A percentile compares a stretch with the other conserved stretches of the same genome.
Evolutionary conservation across 805 yeast species (phyloP).

Genomic region (Sugiyamaella americana): DNA sequence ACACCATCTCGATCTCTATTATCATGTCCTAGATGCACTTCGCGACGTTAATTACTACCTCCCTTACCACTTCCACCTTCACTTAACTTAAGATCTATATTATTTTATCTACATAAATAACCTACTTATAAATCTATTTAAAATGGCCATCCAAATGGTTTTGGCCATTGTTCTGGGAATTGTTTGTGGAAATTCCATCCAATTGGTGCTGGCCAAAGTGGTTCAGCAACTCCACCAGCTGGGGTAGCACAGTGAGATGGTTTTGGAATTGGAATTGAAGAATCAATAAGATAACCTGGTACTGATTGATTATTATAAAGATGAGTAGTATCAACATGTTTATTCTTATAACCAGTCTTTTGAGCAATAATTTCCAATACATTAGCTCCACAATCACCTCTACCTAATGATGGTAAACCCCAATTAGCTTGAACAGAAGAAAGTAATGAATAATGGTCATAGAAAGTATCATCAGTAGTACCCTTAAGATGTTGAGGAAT

Average conservation of each 20-base stretch:
- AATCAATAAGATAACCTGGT: conserved; percentile 6
- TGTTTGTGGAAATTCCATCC: conserved; percentile 3
- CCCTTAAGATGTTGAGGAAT: conserved; percentile 39
- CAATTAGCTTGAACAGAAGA: conserved; percentile 48
- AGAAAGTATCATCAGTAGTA: conserved; percentile 43
- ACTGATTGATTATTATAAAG: conserved; percentile 2
- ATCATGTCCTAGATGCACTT: too few relatives aligned
- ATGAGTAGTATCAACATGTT: conserved; percentile 4
- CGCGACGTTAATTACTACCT: too few relatives aligned
- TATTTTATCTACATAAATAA: background rate
- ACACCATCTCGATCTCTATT: too few relatives aligned
- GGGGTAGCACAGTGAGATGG: conserved; percentile 9
- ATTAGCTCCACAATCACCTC: conserved; percentile 46
- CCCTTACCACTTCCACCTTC: too few relatives aligned
- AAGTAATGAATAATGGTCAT: conserved; percentile 47
- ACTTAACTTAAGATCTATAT: too few relatives aligned
- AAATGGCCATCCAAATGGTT: conserved; percentile 4
- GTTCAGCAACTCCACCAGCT: conserved; percentile 5
- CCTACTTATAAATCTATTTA: background rate
- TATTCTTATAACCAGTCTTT: conserved; percentile 24
- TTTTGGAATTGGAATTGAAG: conserved; percentile 4
- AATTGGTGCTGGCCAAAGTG: conserved; percentile 5
- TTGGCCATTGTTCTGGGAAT: conserved; percentile 4
- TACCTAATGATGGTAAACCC: conserved; percentile 45
- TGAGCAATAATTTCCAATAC: conserved; percentile 41